A percentile compares a stretch with the other conserved stretches of the same genome.
Evolutionary conservation across 495 filamentous ascomycete genomes (phyloP).

Genomic region (Penicillium coprophilum): DNA sequence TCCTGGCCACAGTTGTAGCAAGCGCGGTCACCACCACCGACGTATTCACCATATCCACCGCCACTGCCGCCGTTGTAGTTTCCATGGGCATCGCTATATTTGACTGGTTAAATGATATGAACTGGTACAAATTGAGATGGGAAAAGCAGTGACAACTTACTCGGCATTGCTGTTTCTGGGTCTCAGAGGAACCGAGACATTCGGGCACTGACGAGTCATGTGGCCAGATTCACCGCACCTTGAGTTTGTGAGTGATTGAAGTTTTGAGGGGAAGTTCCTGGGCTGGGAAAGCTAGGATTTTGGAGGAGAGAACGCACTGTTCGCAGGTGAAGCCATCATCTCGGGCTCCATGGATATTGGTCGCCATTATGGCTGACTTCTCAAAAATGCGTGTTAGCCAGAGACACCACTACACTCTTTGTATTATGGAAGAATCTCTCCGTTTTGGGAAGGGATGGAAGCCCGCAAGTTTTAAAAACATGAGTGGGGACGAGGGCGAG

Average conservation of each 20-base stretch:
- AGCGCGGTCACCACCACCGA: slow-evolving; percentile 23
- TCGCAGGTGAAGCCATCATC: slow-evolving; percentile 16
- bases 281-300: background rate
- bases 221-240: slow-evolving; percentile 57
- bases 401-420: background rate
- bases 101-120: background rate
- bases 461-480: background rate
- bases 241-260: slow-evolving; percentile 9
- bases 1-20: slow-evolving; percentile 81
- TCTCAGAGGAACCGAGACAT: slow-evolving; percentile 20
- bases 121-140: slow-evolving; percentile 13
- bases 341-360: background rate
- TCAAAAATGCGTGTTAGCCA: background rate
- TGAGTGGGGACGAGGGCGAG: background rate
- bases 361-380: background rate
- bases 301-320: slow-evolving; percentile 37
- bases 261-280: background rate
- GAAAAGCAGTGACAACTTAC: slow-evolving; percentile 32
- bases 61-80: background rate
- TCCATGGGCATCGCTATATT: background rate
- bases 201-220: slow-evolving; percentile 58
- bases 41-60: background rate
- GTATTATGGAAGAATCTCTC: background rate
- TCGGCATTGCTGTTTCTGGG: background rate
- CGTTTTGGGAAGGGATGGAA: background rate